Base-by-base conservation (phyloP, 805 yeast genomes). In the Debaryomyces castellii region DNA sequence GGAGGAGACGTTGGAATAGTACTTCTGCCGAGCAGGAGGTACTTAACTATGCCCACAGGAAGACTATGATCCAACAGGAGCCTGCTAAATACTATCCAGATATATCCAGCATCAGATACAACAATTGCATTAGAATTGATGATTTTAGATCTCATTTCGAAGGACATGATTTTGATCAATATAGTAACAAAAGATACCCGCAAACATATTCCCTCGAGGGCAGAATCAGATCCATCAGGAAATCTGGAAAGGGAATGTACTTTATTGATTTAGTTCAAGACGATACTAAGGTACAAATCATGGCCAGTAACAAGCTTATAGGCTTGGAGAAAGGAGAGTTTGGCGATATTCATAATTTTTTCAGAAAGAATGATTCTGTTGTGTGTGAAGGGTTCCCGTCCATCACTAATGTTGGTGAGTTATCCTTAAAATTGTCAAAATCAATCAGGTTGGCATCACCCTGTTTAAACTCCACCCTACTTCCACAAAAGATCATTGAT, bases 291-390 rank as follows among this genome's bases (percentile, higher is more conserved):
- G 63, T 89, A 2, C 96, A 89, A 59, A 54, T 87, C 0, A 82
- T 85, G 54, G 77, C 82, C 16, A 79, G 78, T 57, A 77, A 74
- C 55, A 79, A 74, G 53, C 62, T 74, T 45, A 65, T 78, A 67
- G 66, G 63, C 0, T 27, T 77, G 5, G 50, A 67, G 1, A 69
- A 64, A 18, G 77, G 70, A 0, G 73, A 72, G 34, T 83, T 82
- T 50, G 56, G 58, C 3, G 62, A 50, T 39, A 21, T 39, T 6
- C 81, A 77, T 53, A 60, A 60, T 3, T 59, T 66, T 24, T 64
- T 89, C 33, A 73, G 84, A 40, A 77, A 77, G 18, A 97, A 97
- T 0, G 99, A 92, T 58, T 77, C 76, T 37, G 67, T 92, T 3
- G 66, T 79, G 6, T 80, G 84, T 20, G 55, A 64, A 3, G 99